Base-by-base conservation (phyloP, 306 rosid genomes). In the Trichosanthes truncata region DNA sequence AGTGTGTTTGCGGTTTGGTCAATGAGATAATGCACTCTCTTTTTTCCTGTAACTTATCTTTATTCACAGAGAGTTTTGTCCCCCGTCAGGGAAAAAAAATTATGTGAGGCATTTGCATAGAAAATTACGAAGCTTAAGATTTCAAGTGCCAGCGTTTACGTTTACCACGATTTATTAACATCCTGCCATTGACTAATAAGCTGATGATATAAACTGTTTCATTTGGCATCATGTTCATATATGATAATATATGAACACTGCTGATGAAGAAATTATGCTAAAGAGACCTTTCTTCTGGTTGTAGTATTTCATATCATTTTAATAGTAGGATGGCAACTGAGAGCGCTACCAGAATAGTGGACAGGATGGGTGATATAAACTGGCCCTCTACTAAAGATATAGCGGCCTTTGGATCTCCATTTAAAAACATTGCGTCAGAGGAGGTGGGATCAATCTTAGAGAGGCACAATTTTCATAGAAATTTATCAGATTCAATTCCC, bases 261-360 rank as follows among this genome's bases (percentile, higher is more conserved):
- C n/a, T 65, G 76, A 31, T 29, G 20, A 43, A 74, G 25, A 51
- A 38, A 60, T 62, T 81, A 33, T 78, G 15, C 41, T 33, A 66
- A 66, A 40, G 52, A 36, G 51, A n/a, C 7, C 41, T 36, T 40
- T 59, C 33, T 65, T 62, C 45, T 43, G 25, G 25, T 69, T 49
- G 11, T 43, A 69, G 76, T 55, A 69, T 20, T 26, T 25, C 75
- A 8, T 8, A 73, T n/a, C 45, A 33, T 57, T 76, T 13, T 79
- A 21, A 23, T 21, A 65, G 73, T 65, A 49, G 85, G 80, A 86
- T 88, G 90, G 87, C 86, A 21, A 87, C 89, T 1, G 92, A 90
- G 83, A 84, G 87, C 80, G 84, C 87, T 72, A 67, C 82, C 84
- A 88, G 88, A 87, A 85, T 84, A 78, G 90, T 82, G 76, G 93